A percentile compares a stretch with the other conserved stretches of the same genome.
These are phyloP conservation scores for Agrocybe pediades DNA, from an alignment of 768 basidiomycete genomes.

Conservation along the genomic window DNA sequence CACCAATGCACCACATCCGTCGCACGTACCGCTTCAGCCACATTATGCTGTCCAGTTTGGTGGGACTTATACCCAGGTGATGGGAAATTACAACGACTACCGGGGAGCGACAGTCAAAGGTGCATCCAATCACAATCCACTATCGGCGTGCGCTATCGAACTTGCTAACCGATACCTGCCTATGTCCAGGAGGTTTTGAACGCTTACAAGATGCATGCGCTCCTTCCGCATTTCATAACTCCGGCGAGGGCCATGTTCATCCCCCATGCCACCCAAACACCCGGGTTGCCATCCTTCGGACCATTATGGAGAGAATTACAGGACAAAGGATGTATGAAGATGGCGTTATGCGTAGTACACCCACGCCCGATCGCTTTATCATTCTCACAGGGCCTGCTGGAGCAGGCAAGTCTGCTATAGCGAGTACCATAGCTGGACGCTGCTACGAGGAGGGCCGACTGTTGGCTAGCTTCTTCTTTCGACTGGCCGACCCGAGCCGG, in stretches of 20 bases:
- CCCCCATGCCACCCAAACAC: constrained; percentile 18
- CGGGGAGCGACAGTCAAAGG: no score
- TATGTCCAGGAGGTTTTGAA: background rate
- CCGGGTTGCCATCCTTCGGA: constrained; percentile 5
- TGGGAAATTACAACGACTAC: background rate
- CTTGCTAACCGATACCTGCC: no score
- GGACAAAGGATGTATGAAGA: background rate
- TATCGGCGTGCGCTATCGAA: no score
- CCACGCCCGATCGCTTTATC: no score
- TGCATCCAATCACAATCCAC: no score
- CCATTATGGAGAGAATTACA: background rate
- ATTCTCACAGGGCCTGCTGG: constrained; percentile 20
- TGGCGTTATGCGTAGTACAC: no score
- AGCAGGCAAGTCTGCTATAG: constrained; percentile 21
- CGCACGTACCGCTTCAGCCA: background rate
- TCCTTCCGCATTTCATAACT: constrained; percentile 9
- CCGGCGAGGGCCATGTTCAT: constrained; percentile 6
- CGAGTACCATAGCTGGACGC: constrained; percentile 12
- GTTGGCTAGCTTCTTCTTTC: constrained; percentile 18
- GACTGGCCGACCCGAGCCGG: background rate
- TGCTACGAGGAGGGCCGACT: background rate
- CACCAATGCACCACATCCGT: background rate
- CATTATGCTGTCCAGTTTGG: background rate
- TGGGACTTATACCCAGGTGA: background rate
- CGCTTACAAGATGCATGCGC: background rate